These are phyloP conservation scores for Vaccinium darrowii DNA, from an alignment of 148 eudicot species.

Conservation along the genomic window DNA sequence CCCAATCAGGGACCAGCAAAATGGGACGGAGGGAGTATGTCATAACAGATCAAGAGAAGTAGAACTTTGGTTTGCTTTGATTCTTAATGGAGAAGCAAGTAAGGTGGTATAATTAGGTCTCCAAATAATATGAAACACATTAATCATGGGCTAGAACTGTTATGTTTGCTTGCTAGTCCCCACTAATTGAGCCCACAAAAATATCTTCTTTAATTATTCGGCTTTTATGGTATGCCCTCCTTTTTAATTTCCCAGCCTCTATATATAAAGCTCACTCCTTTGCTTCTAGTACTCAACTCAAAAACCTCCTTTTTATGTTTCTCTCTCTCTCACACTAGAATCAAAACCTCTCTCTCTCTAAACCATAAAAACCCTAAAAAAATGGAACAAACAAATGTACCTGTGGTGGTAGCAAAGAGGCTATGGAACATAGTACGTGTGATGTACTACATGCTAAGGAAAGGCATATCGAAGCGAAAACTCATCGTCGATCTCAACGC, in stretches of 20 bases:
- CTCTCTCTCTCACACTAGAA: slow-evolving; percentile 3
- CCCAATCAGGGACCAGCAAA: too few species aligned
- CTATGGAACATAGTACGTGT: slow-evolving; percentile 43
- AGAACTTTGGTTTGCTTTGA: background rate
- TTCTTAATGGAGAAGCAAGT: slow-evolving; percentile 8
- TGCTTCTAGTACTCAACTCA: background rate
- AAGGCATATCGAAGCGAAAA: slow-evolving; percentile 45
- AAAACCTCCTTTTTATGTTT: slow-evolving; percentile 4
- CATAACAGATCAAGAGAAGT: background rate
- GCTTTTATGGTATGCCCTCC: background rate
- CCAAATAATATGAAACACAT: background rate
- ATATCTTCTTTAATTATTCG: background rate
- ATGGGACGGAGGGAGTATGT: too few species aligned
- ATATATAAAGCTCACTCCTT: slow-evolving; percentile 1
- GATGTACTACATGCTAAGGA: slow-evolving; percentile 42
- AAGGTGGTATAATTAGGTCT: background rate
- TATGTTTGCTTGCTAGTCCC: background rate
- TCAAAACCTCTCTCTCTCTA: background rate
- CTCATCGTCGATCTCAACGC: slow-evolving; percentile 46
- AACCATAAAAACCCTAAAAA: background rate
- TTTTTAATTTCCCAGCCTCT: background rate
- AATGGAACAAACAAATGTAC: slow-evolving; percentile 43
- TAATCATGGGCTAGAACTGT: background rate
- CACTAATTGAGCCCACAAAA: slow-evolving; percentile 6
- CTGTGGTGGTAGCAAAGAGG: slow-evolving; percentile 32